Base-by-base conservation (phyloP, 75 land plant genomes). In the Cupressus sempervirens region DNA sequence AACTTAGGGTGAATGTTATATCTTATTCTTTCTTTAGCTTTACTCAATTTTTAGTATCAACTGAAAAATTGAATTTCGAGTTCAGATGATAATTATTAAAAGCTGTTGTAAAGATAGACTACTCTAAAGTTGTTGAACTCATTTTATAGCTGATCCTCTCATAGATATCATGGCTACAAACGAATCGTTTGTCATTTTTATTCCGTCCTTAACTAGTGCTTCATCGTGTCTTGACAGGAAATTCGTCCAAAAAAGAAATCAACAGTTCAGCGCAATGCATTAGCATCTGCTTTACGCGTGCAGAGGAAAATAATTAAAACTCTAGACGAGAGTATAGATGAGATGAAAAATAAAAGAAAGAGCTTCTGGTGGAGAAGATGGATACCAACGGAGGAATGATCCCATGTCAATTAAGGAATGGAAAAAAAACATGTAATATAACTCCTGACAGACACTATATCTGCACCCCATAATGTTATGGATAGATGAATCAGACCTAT, bases 301-400 rank as follows among this genome's bases (percentile, higher is more conserved):
- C 95, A 93, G 87, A 86, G 98, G 80, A 98, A 96, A 86, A 92
- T 96, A 35, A 45, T 92, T 1, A 92, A 85, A 56, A 94, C 96
- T 30, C 34, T 98, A 74, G 96, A 90, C 81, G 92, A 92, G 85
- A 97, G 94, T 84, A 84, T 93, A 76, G 95, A 94, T 85, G 99
- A 92, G 54, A 86, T 98, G 26, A 87, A n/a, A 74, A 86, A 82
- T 56, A 89, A 84, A 41, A 84, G 92, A 81, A 94, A 92, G 83
- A 94, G 93, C 72, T 56, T 94, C 30, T 97, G 98, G 98, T 97
- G 99, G 99, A 96, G 94, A 86, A 91, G 93, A 70, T 96, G 97
- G 97, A 94, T 94, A 34, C 96, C 94, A 11, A 91, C 88, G 84
- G 91, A 93, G 88, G 92, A 94, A 62, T 91, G 80, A 88, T 23